A percentile compares a stretch with the other conserved stretches of the same genome.
Evolutionary conservation across 768 basidiomycete genomes (phyloP).

Genomic region (Kwoniella europaea): DNA sequence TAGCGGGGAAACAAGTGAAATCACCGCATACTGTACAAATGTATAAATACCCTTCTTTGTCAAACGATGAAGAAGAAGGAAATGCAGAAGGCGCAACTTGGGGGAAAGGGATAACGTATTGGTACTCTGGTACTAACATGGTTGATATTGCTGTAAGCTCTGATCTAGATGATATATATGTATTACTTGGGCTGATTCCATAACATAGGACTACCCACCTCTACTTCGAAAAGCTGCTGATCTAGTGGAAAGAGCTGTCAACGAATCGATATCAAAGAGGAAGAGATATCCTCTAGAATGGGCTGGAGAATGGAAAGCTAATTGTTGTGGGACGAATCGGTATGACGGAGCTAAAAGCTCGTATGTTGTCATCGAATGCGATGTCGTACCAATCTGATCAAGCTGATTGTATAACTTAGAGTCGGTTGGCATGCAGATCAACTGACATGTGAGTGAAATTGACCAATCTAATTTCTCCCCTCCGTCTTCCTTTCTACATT

Average conservation of each 20-base stretch:
- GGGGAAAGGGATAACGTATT: slow-evolving; percentile 30
- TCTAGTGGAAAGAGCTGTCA: slow-evolving; percentile 53
- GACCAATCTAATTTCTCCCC: background rate
- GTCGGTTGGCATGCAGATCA: slow-evolving; percentile 59
- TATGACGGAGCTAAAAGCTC: slow-evolving; percentile 55
- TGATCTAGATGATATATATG: no score
- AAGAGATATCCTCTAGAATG: slow-evolving; percentile 50
- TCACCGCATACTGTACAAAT: slow-evolving; percentile 46
- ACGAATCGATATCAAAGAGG: slow-evolving; percentile 38
- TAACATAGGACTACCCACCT: slow-evolving; percentile 37
- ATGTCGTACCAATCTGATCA: background rate
- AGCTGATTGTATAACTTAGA: slow-evolving; percentile 16
- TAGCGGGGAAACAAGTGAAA: slow-evolving; percentile 52
- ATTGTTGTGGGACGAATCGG: slow-evolving; percentile 55
- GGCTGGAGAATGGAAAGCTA: slow-evolving; percentile 54
- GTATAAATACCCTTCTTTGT: slow-evolving; percentile 5
- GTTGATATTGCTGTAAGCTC: slow-evolving; percentile 22
- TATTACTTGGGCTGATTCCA: background rate
- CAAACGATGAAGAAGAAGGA: slow-evolving; percentile 2
- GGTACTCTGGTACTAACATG: slow-evolving; percentile 38
- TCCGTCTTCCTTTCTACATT: background rate
- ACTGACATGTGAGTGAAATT: slow-evolving; percentile 50
- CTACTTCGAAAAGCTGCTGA: slow-evolving; percentile 50
- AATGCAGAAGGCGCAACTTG: slow-evolving; percentile 7
- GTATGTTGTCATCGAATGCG: slow-evolving; percentile 17